Percentiles rank a stretch among this genome's conserved stretches.
Conservation (phyloP, 257 asterid genomes). For the Scutellaria galericulata region DNA sequence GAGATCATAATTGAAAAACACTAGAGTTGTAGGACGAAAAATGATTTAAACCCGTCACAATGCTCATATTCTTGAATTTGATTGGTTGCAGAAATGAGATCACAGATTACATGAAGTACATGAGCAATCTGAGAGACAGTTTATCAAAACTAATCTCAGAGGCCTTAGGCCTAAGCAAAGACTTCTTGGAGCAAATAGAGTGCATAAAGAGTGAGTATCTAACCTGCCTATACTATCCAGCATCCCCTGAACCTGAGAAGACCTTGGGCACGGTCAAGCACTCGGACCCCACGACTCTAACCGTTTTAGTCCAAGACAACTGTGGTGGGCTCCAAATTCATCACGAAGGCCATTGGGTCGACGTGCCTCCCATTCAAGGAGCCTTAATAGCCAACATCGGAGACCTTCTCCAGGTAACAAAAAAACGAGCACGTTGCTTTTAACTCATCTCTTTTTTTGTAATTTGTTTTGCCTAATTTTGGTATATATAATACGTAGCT, state of each 20-base stretch:
- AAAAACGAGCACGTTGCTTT: background rate
- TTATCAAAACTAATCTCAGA: constrained; percentile 64
- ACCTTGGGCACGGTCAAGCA: constrained; percentile 60
- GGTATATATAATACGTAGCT: constrained; percentile 38
- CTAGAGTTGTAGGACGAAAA: no score
- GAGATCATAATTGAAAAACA: no score
- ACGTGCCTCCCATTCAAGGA: constrained; percentile 69
- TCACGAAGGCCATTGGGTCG: constrained; percentile 58
- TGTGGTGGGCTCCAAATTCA: constrained; percentile 77
- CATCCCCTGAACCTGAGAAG: constrained; percentile 73
- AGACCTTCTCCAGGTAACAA: constrained; percentile 67
- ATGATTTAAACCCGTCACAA: no score
- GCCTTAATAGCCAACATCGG: constrained; percentile 75
- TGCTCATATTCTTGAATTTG: background rate
- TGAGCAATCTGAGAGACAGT: constrained; percentile 51
- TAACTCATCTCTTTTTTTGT: background rate
- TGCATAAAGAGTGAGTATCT: constrained; percentile 59
- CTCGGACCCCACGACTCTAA: constrained; percentile 63
- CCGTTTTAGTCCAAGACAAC: constrained; percentile 62
- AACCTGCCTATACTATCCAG: constrained; percentile 66
- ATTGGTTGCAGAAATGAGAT: constrained; percentile 54
- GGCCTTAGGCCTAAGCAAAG: constrained; percentile 56
- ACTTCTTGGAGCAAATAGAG: constrained; percentile 45
- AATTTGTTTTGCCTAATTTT: background rate
- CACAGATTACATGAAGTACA: constrained; percentile 54